Evolutionary conservation across 108 stramenopile genomes (phyloP).

Genomic region (Skeletonema tropicum): DNA sequence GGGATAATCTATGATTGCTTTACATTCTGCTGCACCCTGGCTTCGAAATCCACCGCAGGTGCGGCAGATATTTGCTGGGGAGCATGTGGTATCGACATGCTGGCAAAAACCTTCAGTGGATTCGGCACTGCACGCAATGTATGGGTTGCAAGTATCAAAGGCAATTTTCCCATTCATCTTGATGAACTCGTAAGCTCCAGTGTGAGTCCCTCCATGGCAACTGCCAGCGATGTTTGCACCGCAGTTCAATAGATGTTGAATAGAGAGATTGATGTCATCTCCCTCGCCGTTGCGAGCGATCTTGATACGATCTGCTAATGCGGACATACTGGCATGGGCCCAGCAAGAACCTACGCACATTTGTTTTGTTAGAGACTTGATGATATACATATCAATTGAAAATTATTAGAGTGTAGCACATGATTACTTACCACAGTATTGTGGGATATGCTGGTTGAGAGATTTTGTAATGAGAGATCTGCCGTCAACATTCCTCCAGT

Average conservation of each 20-base stretch:
- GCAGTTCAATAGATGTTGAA: slow-evolving; percentile 78
- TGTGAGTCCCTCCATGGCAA: slow-evolving; percentile 85
- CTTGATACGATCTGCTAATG: slow-evolving; percentile 91
- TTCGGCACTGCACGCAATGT: slow-evolving; percentile 87
- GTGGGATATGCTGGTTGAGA: slow-evolving; percentile 90
- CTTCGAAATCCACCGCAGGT: slow-evolving; percentile 30
- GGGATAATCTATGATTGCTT: slow-evolving; percentile 67
- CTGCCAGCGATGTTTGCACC: slow-evolving; percentile 76
- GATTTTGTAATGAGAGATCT: slow-evolving; percentile 72
- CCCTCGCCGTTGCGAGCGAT: slow-evolving; percentile 69
- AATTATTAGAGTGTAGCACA: no score
- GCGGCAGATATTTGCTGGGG: slow-evolving; percentile 64
- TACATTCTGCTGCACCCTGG: slow-evolving; percentile 43
- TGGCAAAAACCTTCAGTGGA: slow-evolving; percentile 77
- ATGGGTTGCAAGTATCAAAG: slow-evolving; percentile 56
- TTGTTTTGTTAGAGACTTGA: no score
- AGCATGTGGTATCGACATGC: slow-evolving; percentile 81
- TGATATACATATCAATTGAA: no score
- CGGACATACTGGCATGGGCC: slow-evolving; percentile 86
- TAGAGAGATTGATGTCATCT: slow-evolving; percentile 68
- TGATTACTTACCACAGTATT: slow-evolving; percentile 83
- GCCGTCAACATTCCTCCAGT: slow-evolving; percentile 84
- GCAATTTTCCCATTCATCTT: slow-evolving; percentile 61
- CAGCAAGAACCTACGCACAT: no score
- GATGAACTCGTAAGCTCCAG: slow-evolving; percentile 72